These are phyloP conservation scores for Arthrobotrys entomopaga DNA, from an alignment of 2,329 filamentous ascomycete genomes.

Conservation along the genomic window DNA sequence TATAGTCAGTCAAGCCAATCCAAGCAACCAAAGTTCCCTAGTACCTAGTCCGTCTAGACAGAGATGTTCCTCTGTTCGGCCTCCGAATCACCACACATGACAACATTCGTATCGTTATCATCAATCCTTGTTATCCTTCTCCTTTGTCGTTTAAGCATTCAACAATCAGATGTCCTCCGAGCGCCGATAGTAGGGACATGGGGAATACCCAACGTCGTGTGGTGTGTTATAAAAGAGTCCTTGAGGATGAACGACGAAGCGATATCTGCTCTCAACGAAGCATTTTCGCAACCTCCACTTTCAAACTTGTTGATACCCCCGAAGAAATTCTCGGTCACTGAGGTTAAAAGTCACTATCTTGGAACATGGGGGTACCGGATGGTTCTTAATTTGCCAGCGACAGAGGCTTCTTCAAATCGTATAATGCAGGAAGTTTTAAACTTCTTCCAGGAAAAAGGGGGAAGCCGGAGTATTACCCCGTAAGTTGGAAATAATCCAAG, in stretches of 20 bases:
- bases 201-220: background rate
- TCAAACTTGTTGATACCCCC: background rate
- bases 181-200: background rate
- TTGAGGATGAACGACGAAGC: no score
- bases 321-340: background rate
- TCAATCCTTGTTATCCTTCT: no score
- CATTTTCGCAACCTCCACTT: background rate
- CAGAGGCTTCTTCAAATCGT: background rate
- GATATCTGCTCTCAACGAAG: background rate
- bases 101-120: no score
- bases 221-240: no score
- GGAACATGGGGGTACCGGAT: background rate
- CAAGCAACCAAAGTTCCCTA: no score
- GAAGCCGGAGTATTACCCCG: no score
- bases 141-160: background rate
- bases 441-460: no score
- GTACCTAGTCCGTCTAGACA: no score
- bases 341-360: background rate
- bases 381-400: no score
- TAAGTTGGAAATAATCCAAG: background rate
- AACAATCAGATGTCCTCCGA: background rate
- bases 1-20: no score
- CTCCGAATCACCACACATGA: no score
- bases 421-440: background rate
- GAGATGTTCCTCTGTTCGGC: no score